These are phyloP conservation scores for Solanum pinnatisectum DNA, from an alignment of 257 asterid species.

Conservation along the genomic window DNA sequence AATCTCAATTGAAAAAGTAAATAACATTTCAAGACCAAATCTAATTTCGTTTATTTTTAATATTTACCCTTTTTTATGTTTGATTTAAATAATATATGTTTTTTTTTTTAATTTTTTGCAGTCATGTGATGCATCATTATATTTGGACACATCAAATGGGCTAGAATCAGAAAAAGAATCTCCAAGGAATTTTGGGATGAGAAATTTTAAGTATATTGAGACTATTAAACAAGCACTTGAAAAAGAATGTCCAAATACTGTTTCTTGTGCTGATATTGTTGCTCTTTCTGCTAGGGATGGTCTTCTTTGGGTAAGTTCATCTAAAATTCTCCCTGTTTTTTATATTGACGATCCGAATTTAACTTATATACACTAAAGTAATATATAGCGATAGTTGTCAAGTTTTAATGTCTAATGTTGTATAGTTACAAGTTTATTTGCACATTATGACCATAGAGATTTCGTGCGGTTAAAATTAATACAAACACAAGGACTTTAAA, in stretches of 20 bases:
- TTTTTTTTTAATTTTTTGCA: neutral
- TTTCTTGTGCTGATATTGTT: slow-evolving; percentile 85
- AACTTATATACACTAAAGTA: neutral
- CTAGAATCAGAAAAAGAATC: slow-evolving; percentile 50
- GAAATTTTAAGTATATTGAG: slow-evolving; percentile 53
- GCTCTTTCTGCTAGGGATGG: slow-evolving; percentile 85
- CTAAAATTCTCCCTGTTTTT: neutral
- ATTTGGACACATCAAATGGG: slow-evolving; percentile 38
- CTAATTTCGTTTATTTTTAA: neutral
- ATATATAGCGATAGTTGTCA: neutral
- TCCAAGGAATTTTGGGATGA: slow-evolving; percentile 55
- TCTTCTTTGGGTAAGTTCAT: slow-evolving; percentile 36
- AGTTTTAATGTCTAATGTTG: neutral
- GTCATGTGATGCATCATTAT: slow-evolving; percentile 86
- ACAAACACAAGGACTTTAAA: neutral
- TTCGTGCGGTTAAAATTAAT: no score
- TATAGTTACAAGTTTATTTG: neutral
- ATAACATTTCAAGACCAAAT: neutral
- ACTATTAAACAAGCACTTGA: slow-evolving; percentile 59
- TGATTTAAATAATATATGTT: neutral
- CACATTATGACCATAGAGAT: neutral
- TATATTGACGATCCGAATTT: neutral
- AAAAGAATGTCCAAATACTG: slow-evolving; percentile 48
- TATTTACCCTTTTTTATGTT: neutral
- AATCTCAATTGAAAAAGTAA: neutral